Evolutionary conservation across 2,329 filamentous ascomycete species (phyloP).

Genomic region (Paecilomyces formosus): DNA sequence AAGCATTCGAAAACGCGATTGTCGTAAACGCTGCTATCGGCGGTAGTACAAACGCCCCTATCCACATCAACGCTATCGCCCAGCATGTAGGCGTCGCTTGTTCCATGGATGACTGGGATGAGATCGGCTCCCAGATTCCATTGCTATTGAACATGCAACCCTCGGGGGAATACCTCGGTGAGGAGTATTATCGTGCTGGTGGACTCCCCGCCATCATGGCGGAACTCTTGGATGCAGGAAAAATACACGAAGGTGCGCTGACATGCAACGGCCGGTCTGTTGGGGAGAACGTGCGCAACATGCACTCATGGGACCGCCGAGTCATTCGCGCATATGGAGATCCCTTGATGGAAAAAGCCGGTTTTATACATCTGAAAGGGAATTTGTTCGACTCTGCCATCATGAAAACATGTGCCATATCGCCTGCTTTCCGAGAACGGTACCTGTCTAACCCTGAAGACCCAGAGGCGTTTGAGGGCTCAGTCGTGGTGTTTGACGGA

Average conservation of each 20-base stretch:
- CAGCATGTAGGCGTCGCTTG: constrained; percentile 47
- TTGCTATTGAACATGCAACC: constrained; percentile 50
- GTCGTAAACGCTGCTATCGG: constrained; percentile 49
- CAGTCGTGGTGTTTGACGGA: constrained; percentile 44
- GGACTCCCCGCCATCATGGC: constrained; percentile 48
- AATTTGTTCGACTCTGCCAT: constrained; percentile 47
- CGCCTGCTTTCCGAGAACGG: constrained; percentile 35
- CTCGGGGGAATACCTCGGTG: constrained; percentile 45
- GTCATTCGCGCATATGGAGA: constrained; percentile 40
- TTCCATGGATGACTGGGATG: constrained; percentile 48
- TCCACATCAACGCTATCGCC: constrained; percentile 49
- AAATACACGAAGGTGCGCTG: constrained; percentile 36
- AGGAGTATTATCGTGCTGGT: constrained; percentile 49
- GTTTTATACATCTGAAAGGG: constrained; percentile 44
- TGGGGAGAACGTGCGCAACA: constrained; percentile 35
- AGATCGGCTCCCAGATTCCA: constrained; percentile 43
- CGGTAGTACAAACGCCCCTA: constrained; percentile 51
- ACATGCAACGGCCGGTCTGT: constrained; percentile 44
- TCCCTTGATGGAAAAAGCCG: constrained; percentile 44
- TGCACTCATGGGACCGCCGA: constrained; percentile 43
- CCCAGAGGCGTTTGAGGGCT: constrained; percentile 42
- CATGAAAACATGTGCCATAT: constrained; percentile 48
- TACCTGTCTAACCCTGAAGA: constrained; percentile 41
- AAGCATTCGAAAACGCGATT: constrained; percentile 52
- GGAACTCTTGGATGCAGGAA: constrained; percentile 43